Evolutionary conservation across 345 rosid species (phyloP).

Genomic region (Aethionema arabicum): DNA sequence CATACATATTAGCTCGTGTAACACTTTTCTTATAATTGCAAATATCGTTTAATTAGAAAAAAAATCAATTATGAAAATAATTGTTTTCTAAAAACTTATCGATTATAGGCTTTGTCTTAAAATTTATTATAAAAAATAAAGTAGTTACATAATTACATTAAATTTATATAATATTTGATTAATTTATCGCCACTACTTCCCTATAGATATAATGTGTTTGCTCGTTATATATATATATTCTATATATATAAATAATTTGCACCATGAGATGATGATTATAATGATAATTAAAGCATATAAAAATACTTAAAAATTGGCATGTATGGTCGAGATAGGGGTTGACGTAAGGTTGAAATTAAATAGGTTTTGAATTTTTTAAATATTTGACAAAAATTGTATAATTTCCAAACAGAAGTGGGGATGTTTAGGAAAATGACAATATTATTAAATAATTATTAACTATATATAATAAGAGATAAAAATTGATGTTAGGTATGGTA

Average conservation of each 20-base stretch:
- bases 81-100: neutral
- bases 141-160: no score
- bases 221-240: no score
- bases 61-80: neutral
- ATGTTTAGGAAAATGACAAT: constrained; percentile 5
- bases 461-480: neutral
- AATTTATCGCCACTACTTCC: no score
- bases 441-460: constrained; percentile 2
- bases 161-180: no score
- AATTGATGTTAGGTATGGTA: constrained; percentile 4
- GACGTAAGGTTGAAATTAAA: constrained; percentile 24
- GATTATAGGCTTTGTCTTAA: neutral
- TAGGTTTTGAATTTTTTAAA: constrained; percentile 6
- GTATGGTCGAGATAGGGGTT: constrained; percentile 26
- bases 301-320: constrained; percentile 11
- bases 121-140: neutral
- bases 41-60: neutral
- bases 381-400: constrained; percentile 16
- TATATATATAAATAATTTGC: no score
- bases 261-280: no score
- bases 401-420: constrained; percentile 24
- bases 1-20: no score
- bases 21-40: no score
- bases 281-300: neutral
- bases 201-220: no score